Percentiles rank a stretch among this genome's conserved stretches.
These are phyloP conservation scores for Phylloporus sp. DNA, from an alignment of 768 basidiomycete species.

Conservation along the genomic window DNA sequence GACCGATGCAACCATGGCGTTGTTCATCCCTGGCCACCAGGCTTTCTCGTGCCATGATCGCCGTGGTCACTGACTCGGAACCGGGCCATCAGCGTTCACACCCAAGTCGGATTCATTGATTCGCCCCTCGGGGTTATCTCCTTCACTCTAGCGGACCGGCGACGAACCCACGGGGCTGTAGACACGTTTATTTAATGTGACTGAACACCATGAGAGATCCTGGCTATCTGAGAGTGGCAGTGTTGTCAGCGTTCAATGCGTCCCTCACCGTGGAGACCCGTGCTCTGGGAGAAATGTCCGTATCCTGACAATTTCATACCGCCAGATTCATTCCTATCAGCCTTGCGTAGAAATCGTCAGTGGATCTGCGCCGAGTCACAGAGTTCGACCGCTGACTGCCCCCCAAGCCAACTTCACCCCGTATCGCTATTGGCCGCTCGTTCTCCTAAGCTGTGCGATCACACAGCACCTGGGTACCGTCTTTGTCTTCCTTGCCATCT, in stretches of 20 bases:
- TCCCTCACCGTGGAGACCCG: slow-evolving; percentile 56
- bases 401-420: slow-evolving; percentile 71
- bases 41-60: slow-evolving; percentile 35
- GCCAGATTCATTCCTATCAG: slow-evolving; percentile 65
- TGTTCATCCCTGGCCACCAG: slow-evolving; percentile 29
- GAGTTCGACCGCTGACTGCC: slow-evolving; percentile 7
- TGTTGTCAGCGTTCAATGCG: too few species aligned
- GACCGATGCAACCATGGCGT: slow-evolving; percentile 15
- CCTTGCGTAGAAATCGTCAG: slow-evolving; percentile 76
- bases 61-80: slow-evolving; percentile 30
- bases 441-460: slow-evolving; percentile 66
- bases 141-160: slow-evolving; percentile 17
- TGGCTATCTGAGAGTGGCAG: not conserved
- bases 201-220: slow-evolving; percentile 17
- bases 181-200: slow-evolving; percentile 33
- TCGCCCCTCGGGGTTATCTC: slow-evolving; percentile 30
- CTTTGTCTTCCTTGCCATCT: slow-evolving; percentile 78
- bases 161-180: slow-evolving; percentile 28
- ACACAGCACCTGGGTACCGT: slow-evolving; percentile 82
- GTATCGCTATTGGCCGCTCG: slow-evolving; percentile 72
- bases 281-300: slow-evolving; percentile 73
- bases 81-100: slow-evolving; percentile 25
- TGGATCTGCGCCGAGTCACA: slow-evolving; percentile 15
- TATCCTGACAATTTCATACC: slow-evolving; percentile 89
- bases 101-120: slow-evolving; percentile 25